Evolutionary conservation across 352 stramenopile genomes (phyloP).

Genomic region (Pilasporangium apinafurcum): DNA sequence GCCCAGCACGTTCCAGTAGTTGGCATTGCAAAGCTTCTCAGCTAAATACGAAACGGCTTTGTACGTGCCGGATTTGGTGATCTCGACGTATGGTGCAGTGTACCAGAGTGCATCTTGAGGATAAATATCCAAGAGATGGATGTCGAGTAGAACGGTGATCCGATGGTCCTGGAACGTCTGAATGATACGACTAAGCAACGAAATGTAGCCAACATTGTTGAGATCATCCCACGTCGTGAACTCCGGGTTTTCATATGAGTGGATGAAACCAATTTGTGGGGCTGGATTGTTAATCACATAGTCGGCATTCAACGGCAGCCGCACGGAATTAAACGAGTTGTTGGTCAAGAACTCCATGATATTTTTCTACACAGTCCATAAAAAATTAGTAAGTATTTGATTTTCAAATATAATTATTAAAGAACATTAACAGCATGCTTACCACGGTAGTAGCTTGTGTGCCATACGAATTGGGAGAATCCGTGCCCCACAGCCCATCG

Average conservation of each 20-base stretch:
- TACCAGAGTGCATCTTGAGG: constrained; percentile 60
- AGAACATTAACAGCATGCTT: background rate
- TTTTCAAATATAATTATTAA: background rate
- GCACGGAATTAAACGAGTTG: constrained; percentile 63
- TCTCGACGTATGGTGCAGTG: constrained; percentile 38
- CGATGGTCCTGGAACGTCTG: constrained; percentile 43
- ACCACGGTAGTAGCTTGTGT: constrained; percentile 43
- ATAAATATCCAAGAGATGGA: constrained; percentile 47
- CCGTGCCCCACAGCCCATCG: constrained; percentile 40
- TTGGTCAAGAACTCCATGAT: constrained; percentile 43
- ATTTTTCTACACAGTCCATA: constrained; percentile 16
- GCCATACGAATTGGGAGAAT: constrained; percentile 19
- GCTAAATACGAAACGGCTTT: constrained; percentile 34
- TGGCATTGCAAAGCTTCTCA: constrained; percentile 35
- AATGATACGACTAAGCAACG: constrained; percentile 47
- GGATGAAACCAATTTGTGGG: constrained; percentile 47
- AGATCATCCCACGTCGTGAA: constrained; percentile 36
- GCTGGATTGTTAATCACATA: constrained; percentile 30
- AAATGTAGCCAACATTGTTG: constrained; percentile 44
- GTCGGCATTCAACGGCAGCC: constrained; percentile 46
- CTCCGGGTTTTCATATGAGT: constrained; percentile 58
- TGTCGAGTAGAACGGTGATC: constrained; percentile 50
- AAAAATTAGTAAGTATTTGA: background rate
- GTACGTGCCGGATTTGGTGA: constrained; percentile 39
- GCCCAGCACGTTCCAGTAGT: constrained; percentile 66